Percentiles rank a stretch among this genome's conserved stretches.
Conservation (phyloP, 2,329 filamentous ascomycete species). For the Phaeomoniella chlamydospora region DNA sequence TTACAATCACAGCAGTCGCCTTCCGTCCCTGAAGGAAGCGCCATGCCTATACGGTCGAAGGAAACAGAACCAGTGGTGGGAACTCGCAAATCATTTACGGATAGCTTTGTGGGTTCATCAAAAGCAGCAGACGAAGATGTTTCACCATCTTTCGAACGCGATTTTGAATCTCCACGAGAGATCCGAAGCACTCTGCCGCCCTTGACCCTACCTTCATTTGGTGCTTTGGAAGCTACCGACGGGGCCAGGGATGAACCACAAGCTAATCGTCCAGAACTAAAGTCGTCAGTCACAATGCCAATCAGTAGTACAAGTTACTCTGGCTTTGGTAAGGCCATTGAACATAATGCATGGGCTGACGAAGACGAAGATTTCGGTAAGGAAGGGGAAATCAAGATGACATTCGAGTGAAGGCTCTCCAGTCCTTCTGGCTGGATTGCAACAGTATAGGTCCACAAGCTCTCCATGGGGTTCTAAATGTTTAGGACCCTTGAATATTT, state of each 20-base stretch:
- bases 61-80: conserved; percentile 2
- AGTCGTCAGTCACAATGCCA: conserved; percentile 18
- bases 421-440: too few relatives aligned
- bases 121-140: conserved; percentile 2
- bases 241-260: conserved; percentile 7
- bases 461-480: too few relatives aligned
- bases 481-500: too few relatives aligned
- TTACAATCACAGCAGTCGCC: conserved; percentile 3
- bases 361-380: conserved; percentile 53
- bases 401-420: conserved; percentile 60
- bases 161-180: conserved; percentile 7
- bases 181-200: conserved; percentile 10
- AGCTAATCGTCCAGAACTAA: conserved; percentile 11
- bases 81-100: neutral
- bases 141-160: conserved; percentile 1
- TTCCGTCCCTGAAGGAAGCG: conserved; percentile 5
- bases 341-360: conserved; percentile 56
- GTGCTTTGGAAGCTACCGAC: conserved; percentile 4
- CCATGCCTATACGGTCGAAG: conserved; percentile 4
- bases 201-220: conserved; percentile 2
- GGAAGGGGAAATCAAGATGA: conserved; percentile 65
- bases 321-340: conserved; percentile 10
- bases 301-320: neutral
- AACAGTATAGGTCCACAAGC: too few relatives aligned
- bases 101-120: neutral